A percentile compares a stretch with the other conserved stretches of the same genome.
phyloP scores from a whole-genome alignment of 345 rosid species.

The Syzygium jambos region DNA sequence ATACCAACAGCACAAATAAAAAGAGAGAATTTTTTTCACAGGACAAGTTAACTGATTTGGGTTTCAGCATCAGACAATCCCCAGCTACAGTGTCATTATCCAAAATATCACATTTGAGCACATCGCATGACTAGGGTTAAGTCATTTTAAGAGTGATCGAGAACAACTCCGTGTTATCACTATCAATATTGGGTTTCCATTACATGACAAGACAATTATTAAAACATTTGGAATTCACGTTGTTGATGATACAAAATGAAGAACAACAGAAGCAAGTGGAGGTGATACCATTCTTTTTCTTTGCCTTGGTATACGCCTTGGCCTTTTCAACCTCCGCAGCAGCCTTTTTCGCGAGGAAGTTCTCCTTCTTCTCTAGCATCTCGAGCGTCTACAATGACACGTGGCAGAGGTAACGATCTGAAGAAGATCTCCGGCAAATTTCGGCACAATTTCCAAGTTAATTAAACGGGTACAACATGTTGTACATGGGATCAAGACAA shows the following conservation, averaged over 20 bases:
- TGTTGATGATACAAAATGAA: not conserved
- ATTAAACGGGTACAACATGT: not conserved
- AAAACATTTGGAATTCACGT: not conserved
- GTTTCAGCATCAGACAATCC: not conserved
- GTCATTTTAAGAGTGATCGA: not conserved
- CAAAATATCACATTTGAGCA: not conserved
- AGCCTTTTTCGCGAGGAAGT: slow-evolving; percentile 25
- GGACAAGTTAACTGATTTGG: not conserved
- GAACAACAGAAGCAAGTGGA: not conserved
- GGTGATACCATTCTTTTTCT: slow-evolving; percentile 30
- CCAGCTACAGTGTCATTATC: not conserved
- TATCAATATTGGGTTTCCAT: not conserved
- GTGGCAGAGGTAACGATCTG: not conserved
- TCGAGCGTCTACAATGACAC: slow-evolving; percentile 5
- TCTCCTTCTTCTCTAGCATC: slow-evolving; percentile 42
- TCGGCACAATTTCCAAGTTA: not conserved
- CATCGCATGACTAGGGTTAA: not conserved
- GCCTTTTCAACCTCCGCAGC: slow-evolving; percentile 34
- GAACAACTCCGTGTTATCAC: not conserved
- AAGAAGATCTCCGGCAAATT: not conserved
- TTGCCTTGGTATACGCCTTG: slow-evolving; percentile 20
- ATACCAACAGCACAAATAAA: not conserved
- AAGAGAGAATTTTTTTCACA: not conserved
- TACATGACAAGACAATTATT: not conserved
- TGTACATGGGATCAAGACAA: not conserved